Base-by-base conservation (phyloP, 2,329 filamentous ascomycete genomes). In the Ascocoryne sarcoides region DNA sequence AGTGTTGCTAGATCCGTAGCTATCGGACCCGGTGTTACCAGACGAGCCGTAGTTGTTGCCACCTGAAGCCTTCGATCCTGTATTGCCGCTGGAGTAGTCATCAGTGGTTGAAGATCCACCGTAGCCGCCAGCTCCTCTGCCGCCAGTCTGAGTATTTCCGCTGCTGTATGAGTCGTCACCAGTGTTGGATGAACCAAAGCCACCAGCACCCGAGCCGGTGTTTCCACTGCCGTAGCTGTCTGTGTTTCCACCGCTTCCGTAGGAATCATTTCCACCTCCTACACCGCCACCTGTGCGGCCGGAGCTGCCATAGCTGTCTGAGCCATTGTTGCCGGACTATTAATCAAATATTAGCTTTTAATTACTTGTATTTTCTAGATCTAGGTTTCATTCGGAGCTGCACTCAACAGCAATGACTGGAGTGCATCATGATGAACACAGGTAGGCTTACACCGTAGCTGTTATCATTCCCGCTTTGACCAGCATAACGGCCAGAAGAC, bases 1-100 rank as follows among this genome's bases (percentile, higher is more conserved):
- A 8, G 32, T 35, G 17, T 35, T 35, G n/a, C 15, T 5, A 10
- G 32, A 35, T 4, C 32, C 32, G 32, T 35, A 35, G 14, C 31
- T 45, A 42, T 35, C 35, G 28, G 32, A 33, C 9, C 42, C 42
- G 18, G 37, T 41, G 60, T 71, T 75, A n/a, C 40, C 43, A 12
- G 23, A 26, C 16, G 33, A 45, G 14, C 48, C 51, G 32, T 53
- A 53, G 23, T 43, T 50, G 17, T 55, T 26, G 16, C 17, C 31
- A 14, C 31, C 37, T n/a, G n/a, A n/a, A n/a, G n/a, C n/a, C n/a
- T n/a, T n/a, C n/a, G n/a, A n/a, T 7, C 7, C 12, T 21, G 10
- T 32, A 14, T 26, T 32, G 18, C 37, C 38, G 20, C 14, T 32
- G 14, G 32, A 23, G 26, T 44, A 40, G 29, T 34, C 32, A 12